Evolutionary conservation across 2,329 filamentous ascomycete genomes (phyloP).

Genomic region (Epichloe gansuensis): DNA sequence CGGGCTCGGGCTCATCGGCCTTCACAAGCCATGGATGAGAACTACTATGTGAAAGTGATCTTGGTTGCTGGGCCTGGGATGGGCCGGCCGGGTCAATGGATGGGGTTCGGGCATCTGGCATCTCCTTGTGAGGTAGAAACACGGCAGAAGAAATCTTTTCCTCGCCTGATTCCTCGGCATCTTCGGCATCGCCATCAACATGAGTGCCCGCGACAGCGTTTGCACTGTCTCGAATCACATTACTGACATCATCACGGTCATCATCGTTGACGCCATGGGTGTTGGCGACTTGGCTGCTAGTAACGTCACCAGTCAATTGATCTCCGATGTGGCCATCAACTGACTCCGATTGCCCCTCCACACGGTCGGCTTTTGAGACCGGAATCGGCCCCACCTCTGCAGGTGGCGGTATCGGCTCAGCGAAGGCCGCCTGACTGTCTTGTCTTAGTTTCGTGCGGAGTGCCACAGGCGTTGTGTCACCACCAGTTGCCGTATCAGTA

Average conservation of each 20-base stretch:
- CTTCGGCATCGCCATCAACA: conserved; percentile 20
- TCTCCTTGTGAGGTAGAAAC: conserved; percentile 63
- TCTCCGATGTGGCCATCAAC: conserved; percentile 25
- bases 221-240: neutral
- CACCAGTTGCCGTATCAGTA: conserved; percentile 1
- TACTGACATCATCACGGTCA: conserved; percentile 16
- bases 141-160: conserved; percentile 81
- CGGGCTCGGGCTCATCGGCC: conserved; percentile 34
- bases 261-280: neutral
- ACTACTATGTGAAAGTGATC: conserved; percentile 27
- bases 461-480: conserved; percentile 8
- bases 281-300: neutral
- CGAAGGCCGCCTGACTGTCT: conserved; percentile 11
- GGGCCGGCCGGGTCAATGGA: conserved; percentile 19
- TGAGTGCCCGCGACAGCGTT: neutral
- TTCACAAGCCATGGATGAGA: conserved; percentile 44
- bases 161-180: conserved; percentile 51
- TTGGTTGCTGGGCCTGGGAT: conserved; percentile 35
- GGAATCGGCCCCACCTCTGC: conserved; percentile 14
- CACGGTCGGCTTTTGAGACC: conserved; percentile 14
- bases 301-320: conserved; percentile 15
- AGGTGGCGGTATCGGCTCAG: conserved; percentile 10
- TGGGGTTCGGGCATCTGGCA: conserved; percentile 22
- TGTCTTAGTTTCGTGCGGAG: conserved; percentile 7
- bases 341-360: conserved; percentile 23